A percentile compares a stretch with the other conserved stretches of the same genome.
phyloP scores from a whole-genome alignment of 352 stramenopile genomes.

The Blastocystis sp. region DNA sequence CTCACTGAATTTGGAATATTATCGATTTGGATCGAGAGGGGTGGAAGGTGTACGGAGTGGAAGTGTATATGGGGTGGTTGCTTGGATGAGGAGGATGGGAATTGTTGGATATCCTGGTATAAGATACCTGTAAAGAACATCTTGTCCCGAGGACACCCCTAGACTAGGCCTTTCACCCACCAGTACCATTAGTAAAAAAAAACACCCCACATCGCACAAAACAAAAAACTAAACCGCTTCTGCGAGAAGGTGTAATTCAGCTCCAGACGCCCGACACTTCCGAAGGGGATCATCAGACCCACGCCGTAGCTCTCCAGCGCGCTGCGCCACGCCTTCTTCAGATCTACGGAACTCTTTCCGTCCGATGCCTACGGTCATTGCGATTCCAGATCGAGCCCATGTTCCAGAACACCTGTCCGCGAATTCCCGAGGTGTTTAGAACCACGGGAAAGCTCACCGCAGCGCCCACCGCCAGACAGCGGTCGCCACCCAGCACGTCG shows the following conservation, averaged over 20 bases:
- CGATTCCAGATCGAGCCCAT: constrained; percentile 25
- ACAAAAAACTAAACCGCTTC: constrained; percentile 45
- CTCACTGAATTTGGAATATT: too few species aligned
- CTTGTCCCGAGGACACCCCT: too few species aligned
- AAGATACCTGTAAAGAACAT: too few species aligned
- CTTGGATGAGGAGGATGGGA: too few species aligned
- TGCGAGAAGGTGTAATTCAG: constrained; percentile 8
- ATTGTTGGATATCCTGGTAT: too few species aligned
- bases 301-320: constrained; percentile 13
- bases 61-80: too few species aligned
- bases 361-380: background rate
- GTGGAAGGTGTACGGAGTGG: too few species aligned
- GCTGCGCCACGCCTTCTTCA: background rate
- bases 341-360: background rate
- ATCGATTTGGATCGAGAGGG: too few species aligned
- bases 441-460: constrained; percentile 11
- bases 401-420: constrained; percentile 41
- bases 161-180: too few species aligned
- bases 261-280: constrained; percentile 20
- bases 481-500: constrained; percentile 24
- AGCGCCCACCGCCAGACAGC: background rate
- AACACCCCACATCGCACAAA: constrained; percentile 31
- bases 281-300: constrained; percentile 41
- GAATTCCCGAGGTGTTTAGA: background rate
- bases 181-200: constrained; percentile 2